Evolutionary conservation across 768 basidiomycete genomes (phyloP), one percentile per base, ranked within the genome.

Genomic region (Russula brevipes): DNA sequence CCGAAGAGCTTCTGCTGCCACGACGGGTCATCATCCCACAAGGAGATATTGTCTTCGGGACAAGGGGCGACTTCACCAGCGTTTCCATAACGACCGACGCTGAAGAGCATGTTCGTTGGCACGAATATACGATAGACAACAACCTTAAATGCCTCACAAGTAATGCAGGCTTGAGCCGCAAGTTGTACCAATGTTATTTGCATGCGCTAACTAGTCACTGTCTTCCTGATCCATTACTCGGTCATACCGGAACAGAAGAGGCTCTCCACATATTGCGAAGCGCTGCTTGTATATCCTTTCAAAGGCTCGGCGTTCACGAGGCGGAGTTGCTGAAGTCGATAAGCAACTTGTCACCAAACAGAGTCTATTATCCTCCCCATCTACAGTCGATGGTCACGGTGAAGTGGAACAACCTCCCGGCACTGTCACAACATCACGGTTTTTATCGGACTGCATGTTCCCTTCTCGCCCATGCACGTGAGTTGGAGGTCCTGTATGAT

Each of bases 191-290:
- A 51, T 71, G 75, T 2, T 79, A 79, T 55, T 71, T 83, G 17
- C 82, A 83, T 46, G 77, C 79, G n/a, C 60, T 80, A 3, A 81
- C 76, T 2, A 76, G 77, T n/a, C 74, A 76, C 49, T 74, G 74
- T 52, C 68, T 77, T 16, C 71, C 73, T 12, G 81, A 83, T 69
- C 78, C 79, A 3, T 70, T 83, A 19, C 79, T 77, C 0, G 66
- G 67, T 17, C 75, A 76, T 10, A 78, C 77, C 0, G 82, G 82
- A 5, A 76, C 76, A 1, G 76, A 79, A 46, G 75, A 81, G 51
- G 80, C 81, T 0, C 66, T 82, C 19, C 66, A 71, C 53, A 68
- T 76, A 49, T 69, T 83, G 31, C 63, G 63, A 12, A 79, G 78
- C 0, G 75, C 78, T 7, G 62, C 71, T 9, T 76, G 70, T 41